These are phyloP conservation scores for Stachybotrys elegans DNA, from an alignment of 2,329 filamentous ascomycete species.

Conservation along the genomic window DNA sequence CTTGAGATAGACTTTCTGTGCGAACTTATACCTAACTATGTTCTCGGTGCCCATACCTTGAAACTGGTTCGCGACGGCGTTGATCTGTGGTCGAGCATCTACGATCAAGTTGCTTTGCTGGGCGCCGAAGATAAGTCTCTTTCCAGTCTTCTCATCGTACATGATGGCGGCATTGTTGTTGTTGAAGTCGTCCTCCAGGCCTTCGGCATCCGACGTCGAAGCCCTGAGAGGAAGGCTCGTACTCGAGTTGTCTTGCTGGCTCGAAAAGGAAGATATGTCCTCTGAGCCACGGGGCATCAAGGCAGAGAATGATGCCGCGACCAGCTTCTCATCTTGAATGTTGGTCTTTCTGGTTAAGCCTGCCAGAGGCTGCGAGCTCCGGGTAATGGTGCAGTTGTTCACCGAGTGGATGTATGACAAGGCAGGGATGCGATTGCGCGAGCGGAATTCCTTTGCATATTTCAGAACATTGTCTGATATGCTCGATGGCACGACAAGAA, in stretches of 20 bases:
- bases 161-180: constrained; percentile 36
- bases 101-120: constrained; percentile 94
- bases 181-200: constrained; percentile 65
- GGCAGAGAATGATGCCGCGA: constrained; percentile 78
- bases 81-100: constrained; percentile 89
- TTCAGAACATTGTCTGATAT: constrained; percentile 98
- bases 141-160: constrained; percentile 55
- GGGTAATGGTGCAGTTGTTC: constrained; percentile 94
- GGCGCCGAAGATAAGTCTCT: constrained; percentile 75
- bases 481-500: constrained; percentile 77
- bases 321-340: constrained; percentile 90
- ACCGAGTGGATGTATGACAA: constrained; percentile 93
- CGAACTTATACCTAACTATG: constrained; percentile 94
- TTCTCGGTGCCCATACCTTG: constrained; percentile 93
- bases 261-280: constrained; percentile 31
- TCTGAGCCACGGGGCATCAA: constrained; percentile 27
- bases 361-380: constrained; percentile 87
- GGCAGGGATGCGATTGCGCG: constrained; percentile 79
- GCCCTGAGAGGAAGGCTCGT: constrained; percentile 26
- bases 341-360: constrained; percentile 84
- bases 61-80: constrained; percentile 91
- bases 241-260: constrained; percentile 44
- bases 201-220: constrained; percentile 54
- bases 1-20: constrained; percentile 84
- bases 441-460: constrained; percentile 86